phyloP scores from a whole-genome alignment of 2,329 filamentous ascomycete genomes.

The Parascedosporium putredinis region DNA sequence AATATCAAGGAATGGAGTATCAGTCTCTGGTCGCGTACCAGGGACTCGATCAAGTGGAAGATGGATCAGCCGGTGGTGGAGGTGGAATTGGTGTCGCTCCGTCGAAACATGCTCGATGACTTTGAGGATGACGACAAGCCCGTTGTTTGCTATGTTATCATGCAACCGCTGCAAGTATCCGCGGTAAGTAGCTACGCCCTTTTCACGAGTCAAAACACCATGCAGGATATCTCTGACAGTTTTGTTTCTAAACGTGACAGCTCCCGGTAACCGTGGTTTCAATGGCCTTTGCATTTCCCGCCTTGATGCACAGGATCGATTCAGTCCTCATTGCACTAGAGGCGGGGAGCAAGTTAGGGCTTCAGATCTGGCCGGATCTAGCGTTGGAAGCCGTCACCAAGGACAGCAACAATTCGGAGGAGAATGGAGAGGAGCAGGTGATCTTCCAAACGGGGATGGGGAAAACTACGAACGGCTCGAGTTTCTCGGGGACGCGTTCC shows the following conservation, averaged over 20 bases:
- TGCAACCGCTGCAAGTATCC: slow-evolving; percentile 69
- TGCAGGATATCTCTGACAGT: background rate
- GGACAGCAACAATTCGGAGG: slow-evolving; percentile 74
- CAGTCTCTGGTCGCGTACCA: slow-evolving; percentile 58
- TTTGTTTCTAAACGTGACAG: slow-evolving; percentile 15
- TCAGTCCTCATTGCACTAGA: slow-evolving; percentile 72
- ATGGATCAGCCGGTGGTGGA: slow-evolving; percentile 71
- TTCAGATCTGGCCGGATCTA: slow-evolving; percentile 55
- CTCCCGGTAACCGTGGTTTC: slow-evolving; percentile 59
- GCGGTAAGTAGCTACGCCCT: slow-evolving; percentile 52
- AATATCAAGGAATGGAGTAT: slow-evolving; percentile 78
- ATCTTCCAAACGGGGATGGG: slow-evolving; percentile 82
- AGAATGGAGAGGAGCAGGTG: slow-evolving; percentile 55
- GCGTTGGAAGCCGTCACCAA: slow-evolving; percentile 90
- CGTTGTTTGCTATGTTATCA: slow-evolving; percentile 56
- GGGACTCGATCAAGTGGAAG: slow-evolving; percentile 40
- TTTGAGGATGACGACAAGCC: slow-evolving; percentile 33
- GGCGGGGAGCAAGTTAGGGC: slow-evolving; percentile 52
- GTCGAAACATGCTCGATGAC: slow-evolving; percentile 76
- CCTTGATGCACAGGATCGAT: slow-evolving; percentile 76
- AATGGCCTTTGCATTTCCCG: slow-evolving; percentile 68
- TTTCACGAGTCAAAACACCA: too few species aligned
- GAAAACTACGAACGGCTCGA: slow-evolving; percentile 92
- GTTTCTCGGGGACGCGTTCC: slow-evolving; percentile 83
- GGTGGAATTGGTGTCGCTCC: slow-evolving; percentile 61